Percentiles rank a stretch among this genome's conserved stretches.
Evolutionary conservation across 1,139 yeast genomes (phyloP).

Genomic region (Chernovozyma sophiae-reginae): DNA sequence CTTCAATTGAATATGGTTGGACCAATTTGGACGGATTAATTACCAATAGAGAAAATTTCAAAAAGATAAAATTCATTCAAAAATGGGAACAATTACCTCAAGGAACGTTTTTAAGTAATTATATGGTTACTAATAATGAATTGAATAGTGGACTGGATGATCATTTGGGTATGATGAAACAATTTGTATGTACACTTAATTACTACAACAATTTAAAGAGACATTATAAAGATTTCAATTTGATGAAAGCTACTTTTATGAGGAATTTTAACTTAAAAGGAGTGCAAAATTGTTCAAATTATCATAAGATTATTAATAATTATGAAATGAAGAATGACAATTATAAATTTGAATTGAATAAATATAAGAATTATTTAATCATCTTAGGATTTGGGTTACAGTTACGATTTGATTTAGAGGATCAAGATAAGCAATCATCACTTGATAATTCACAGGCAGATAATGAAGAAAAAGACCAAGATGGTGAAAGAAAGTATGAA

Average conservation of each 20-base stretch:
- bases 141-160: conserved; percentile 14
- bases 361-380: conserved; percentile 44
- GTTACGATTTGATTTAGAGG: conserved; percentile 42
- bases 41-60: conserved; percentile 27
- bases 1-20: conserved; percentile 87
- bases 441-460: conserved; percentile 10
- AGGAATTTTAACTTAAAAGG: conserved; percentile 25
- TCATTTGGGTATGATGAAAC: conserved; percentile 45
- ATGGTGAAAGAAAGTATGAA: conserved; percentile 11
- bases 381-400: conserved; percentile 47
- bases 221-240: conserved; percentile 33
- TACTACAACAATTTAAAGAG: conserved; percentile 41
- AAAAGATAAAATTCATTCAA: conserved; percentile 30
- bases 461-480: conserved; percentile 6
- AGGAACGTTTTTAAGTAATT: conserved; percentile 41
- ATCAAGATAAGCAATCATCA: conserved; percentile 21
- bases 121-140: conserved; percentile 19
- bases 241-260: conserved; percentile 28
- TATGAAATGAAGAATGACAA: conserved; percentile 39
- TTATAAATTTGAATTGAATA: conserved; percentile 40
- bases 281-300: conserved; percentile 28
- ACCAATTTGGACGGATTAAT: conserved; percentile 40
- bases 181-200: conserved; percentile 40
- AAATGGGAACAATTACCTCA: conserved; percentile 42
- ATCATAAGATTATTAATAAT: conserved; percentile 31